Evolutionary conservation across 1,284 basidiomycete genomes (phyloP), one percentile per base, ranked within the genome.

Genomic region (Austropuccinia psidii): DNA sequence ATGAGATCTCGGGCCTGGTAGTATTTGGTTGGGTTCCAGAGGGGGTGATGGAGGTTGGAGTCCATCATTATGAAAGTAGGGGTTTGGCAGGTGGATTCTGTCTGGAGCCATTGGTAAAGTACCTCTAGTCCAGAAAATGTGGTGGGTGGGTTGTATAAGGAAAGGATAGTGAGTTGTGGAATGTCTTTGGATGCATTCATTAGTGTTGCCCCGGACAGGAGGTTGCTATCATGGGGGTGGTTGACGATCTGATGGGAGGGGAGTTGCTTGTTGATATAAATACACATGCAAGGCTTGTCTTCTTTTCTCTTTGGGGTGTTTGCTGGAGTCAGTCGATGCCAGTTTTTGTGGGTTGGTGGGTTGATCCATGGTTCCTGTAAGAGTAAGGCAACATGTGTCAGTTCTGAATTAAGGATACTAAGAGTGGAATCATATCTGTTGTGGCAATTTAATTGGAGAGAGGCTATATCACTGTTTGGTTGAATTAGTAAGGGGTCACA

Each of bases 21-120:
- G 21, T 61, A 61, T 4, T 35, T 61, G 21, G 58, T 13, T 4
- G 58, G 58, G 33, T 62, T 62, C 60, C 39, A 62, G 4, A 8
- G 17, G 6, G 5, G 35, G n/a, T 60, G 35, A 41, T 60, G 57
- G 6, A 60, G 57, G 29, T 45, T 62, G 4, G 60, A 43, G 33
- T 62, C 60, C 60, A 45, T 62, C 1, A 62, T n/a, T 4, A 62
- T 1, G 31, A 66, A 27, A 19, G 62, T 52, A 21, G 62, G 62
- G 13, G 35, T 66, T 2, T 11, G 24, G 1, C 62, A 1, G 21
- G 47, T 35, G n/a, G 47, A 49, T 15, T 50, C 5, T 4, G 6
- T 1, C 24, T 52, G 5, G 6, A 66, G n/a, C 62, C 62, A 66
- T 11, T 50, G 19, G 1, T 9, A 4, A 21, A 66, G 27, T 15